These are phyloP conservation scores for Pleurotus tuber-regium DNA, from an alignment of 768 basidiomycete genomes.

Conservation along the genomic window DNA sequence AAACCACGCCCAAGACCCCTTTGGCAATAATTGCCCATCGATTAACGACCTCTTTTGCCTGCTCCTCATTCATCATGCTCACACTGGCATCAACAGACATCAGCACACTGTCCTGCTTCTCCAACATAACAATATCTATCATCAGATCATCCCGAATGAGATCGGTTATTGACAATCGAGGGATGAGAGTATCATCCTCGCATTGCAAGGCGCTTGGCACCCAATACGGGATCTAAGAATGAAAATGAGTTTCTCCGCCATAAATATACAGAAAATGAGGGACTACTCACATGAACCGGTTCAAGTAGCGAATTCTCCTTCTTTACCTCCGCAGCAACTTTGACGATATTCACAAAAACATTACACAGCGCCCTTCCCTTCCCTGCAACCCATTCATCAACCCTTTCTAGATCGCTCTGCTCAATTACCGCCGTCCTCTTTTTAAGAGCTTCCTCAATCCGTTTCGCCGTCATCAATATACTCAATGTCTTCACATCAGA, in stretches of 20 bases:
- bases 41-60: slow-evolving; percentile 22
- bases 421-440: slow-evolving; percentile 36
- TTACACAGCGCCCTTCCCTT: slow-evolving; percentile 34
- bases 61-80: slow-evolving; percentile 20
- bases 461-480: slow-evolving; percentile 26
- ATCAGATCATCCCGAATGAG: slow-evolving; percentile 29
- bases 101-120: slow-evolving; percentile 22
- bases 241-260: not conserved
- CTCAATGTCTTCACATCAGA: slow-evolving; percentile 14
- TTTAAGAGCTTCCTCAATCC: slow-evolving; percentile 33
- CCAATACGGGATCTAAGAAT: slow-evolving; percentile 30
- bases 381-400: slow-evolving; percentile 35
- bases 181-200: slow-evolving; percentile 14
- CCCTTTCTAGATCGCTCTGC: slow-evolving; percentile 34
- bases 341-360: slow-evolving; percentile 43
- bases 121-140: slow-evolving; percentile 26
- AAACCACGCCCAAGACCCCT: slow-evolving; percentile 1
- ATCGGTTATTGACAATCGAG: slow-evolving; percentile 20
- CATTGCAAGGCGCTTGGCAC: slow-evolving; percentile 23
- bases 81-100: slow-evolving; percentile 30
- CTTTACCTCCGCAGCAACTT: slow-evolving; percentile 25
- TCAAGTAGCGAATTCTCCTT: slow-evolving; percentile 21
- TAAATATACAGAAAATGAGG: not conserved
- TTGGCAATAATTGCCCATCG: slow-evolving; percentile 19
- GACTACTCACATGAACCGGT: slow-evolving; percentile 31